phyloP scores from a whole-genome alignment of 768 basidiomycete species.

The Phylloporus arenicola region DNA sequence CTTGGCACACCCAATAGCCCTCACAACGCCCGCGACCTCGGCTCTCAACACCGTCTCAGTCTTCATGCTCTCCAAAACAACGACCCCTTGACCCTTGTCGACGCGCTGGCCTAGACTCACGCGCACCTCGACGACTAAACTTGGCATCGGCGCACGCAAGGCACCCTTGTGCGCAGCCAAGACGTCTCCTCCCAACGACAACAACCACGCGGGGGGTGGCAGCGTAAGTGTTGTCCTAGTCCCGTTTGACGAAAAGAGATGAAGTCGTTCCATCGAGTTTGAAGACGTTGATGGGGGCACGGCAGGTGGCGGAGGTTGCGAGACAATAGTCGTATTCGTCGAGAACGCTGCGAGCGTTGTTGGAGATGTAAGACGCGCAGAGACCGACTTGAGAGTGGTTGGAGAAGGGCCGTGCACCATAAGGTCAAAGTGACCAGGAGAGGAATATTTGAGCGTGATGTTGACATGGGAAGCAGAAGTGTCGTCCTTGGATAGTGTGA shows the following conservation, averaged over 20 bases:
- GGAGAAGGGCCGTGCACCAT: conserved; percentile 34
- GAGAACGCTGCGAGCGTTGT: conserved; percentile 49
- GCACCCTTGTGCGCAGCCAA: conserved; percentile 54
- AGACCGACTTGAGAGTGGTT: conserved; percentile 43
- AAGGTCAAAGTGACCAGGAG: conserved; percentile 49
- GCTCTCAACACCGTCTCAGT: conserved; percentile 87
- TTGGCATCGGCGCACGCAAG: conserved; percentile 86
- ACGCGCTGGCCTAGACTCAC: conserved; percentile 75
- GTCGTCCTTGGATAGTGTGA: conserved; percentile 59
- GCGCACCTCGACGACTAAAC: conserved; percentile 82
- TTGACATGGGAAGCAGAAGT: conserved; percentile 31
- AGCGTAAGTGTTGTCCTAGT: conserved; percentile 60
- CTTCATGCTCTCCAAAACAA: conserved; percentile 96
- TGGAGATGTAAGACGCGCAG: conserved; percentile 51
- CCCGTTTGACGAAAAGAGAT: conserved; percentile 58
- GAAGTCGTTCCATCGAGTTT: conserved; percentile 66
- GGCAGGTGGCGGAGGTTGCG: conserved; percentile 54
- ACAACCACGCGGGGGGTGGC: conserved; percentile 67
- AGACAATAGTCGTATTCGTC: conserved; percentile 63
- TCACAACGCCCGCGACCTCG: conserved; percentile 62
- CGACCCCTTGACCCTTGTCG: conserved; percentile 72
- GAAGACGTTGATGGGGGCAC: conserved; percentile 50
- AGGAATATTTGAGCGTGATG: conserved; percentile 39
- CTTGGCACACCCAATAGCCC: conserved; percentile 66
- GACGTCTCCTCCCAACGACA: conserved; percentile 59